Evolutionary conservation across 257 asterid species (phyloP), one percentile per base, ranked within the genome.

Genomic region (Plantago elongata): DNA sequence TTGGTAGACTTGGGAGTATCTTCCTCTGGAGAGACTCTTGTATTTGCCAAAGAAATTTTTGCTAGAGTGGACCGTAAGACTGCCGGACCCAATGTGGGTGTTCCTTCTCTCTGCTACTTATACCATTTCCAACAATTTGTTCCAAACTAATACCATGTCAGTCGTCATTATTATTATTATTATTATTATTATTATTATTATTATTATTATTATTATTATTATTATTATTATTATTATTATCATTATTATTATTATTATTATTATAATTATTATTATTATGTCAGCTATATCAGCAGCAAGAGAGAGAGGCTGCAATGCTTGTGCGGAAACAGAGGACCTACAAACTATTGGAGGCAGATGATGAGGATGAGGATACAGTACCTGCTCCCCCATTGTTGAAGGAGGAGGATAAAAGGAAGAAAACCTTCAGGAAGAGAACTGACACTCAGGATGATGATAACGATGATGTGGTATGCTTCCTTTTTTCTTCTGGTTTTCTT

Each of bases 381-480:
- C 73, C 83, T 49, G 61, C 44, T 56, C 75, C 75, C 29, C 61
- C 83, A 46, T 66, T 61, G 60, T 75, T 80, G 60, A 81, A 72
- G 56, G 82, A 80, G 69, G 89, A 78, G 68, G 87, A 84, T 54
- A 52, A 70, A 11, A 81, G 68, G 45, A 69, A 61, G 55, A 89
- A 89, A 62, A 87, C 78, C 80, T 92, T 92, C 61, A 84, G 99
- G 83, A 89, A 66, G 74, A 83, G 99, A 77, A 74, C 79, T 66
- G 89, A 82, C 58, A 67, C 69, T 73, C 76, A 80, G 13, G 91
- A 81, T 61, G 94, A 84, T 34, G 96, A 93, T 69, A 92, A 84
- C 50, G 96, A 84, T 90, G 96, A 61, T 27, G 42, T 9, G 15
- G 59, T 54, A 5, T 17, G 18, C 16, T 37, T 34, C 5, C 3